These are phyloP conservation scores for Agaricus sinodeliciosus DNA, from an alignment of 768 basidiomycete species.

Conservation along the genomic window DNA sequence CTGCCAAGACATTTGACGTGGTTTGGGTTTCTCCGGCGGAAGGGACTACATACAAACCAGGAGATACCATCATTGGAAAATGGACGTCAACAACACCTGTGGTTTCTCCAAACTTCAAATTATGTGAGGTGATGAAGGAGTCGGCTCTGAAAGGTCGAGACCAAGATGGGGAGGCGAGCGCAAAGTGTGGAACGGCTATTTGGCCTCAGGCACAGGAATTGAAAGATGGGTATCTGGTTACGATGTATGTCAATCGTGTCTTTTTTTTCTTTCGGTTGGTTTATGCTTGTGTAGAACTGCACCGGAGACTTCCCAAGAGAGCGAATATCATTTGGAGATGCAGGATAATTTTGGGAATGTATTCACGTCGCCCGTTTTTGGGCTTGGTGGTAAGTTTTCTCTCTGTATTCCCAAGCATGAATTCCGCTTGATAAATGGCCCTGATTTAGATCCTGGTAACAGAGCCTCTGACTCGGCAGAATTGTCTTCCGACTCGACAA, in stretches of 20 bases:
- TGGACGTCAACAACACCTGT: constrained; percentile 13
- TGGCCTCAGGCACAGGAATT: constrained; percentile 17
- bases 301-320: constrained; percentile 14
- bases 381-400: constrained; percentile 18
- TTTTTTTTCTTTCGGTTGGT: neutral
- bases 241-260: constrained; percentile 16
- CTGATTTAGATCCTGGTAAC: too few species aligned
- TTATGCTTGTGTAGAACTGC: constrained; percentile 13
- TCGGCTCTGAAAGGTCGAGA: neutral
- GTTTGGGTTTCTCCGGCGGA: constrained; percentile 11
- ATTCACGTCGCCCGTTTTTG: constrained; percentile 21
- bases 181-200: constrained; percentile 17
- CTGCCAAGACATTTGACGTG: neutral
- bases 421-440: neutral
- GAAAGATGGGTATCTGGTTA: constrained; percentile 16
- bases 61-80: constrained; percentile 14
- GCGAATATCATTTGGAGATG: constrained; percentile 15
- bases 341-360: constrained; percentile 19
- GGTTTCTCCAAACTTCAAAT: constrained; percentile 14
- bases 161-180: neutral
- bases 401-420: neutral
- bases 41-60: constrained; percentile 12
- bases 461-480: too few species aligned
- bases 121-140: constrained; percentile 13
- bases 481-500: too few species aligned